Percentiles rank a stretch among this genome's conserved stretches.
phyloP scores from a whole-genome alignment of 2,329 filamentous ascomycete species.

The Nemania bipapillata region DNA sequence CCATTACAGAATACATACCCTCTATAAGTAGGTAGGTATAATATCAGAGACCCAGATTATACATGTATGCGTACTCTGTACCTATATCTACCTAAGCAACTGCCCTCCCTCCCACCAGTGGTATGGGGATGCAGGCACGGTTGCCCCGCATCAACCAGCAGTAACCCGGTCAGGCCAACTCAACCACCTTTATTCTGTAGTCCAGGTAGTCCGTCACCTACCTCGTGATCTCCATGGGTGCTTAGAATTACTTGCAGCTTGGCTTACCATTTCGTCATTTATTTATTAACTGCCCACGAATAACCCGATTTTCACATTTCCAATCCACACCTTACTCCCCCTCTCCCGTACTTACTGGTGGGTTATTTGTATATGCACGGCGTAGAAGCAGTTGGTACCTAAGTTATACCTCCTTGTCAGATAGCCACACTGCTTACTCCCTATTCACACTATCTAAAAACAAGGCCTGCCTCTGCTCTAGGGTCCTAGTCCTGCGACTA shows the following conservation, averaged over 20 bases:
- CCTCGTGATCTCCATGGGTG: slow-evolving; percentile 28
- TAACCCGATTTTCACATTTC: neutral
- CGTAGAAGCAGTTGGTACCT: slow-evolving; percentile 4
- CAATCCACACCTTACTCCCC: slow-evolving; percentile 1
- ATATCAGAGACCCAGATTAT: too few species aligned
- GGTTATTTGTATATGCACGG: neutral
- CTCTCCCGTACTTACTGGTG: neutral
- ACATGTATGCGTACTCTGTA: too few species aligned
- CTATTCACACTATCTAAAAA: neutral
- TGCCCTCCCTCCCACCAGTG: too few species aligned
- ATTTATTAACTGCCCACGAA: slow-evolving; percentile 10
- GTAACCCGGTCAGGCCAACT: slow-evolving; percentile 2
- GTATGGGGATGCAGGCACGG: neutral
- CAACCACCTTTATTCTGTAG: too few species aligned
- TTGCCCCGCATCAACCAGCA: slow-evolving; percentile 37
- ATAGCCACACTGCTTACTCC: too few species aligned
- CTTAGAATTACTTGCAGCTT: slow-evolving; percentile 27
- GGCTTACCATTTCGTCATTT: slow-evolving; percentile 32
- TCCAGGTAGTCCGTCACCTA: slow-evolving; percentile 15
- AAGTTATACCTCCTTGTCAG: slow-evolving; percentile 11
- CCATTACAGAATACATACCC: too few species aligned
- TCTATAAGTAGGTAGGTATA: too few species aligned
- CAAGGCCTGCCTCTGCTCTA: neutral
- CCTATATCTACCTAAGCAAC: too few species aligned
- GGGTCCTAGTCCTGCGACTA: slow-evolving; percentile 8